Evolutionary conservation across 1,284 basidiomycete species (phyloP).

Genomic region (Entoloma clypeatum): DNA sequence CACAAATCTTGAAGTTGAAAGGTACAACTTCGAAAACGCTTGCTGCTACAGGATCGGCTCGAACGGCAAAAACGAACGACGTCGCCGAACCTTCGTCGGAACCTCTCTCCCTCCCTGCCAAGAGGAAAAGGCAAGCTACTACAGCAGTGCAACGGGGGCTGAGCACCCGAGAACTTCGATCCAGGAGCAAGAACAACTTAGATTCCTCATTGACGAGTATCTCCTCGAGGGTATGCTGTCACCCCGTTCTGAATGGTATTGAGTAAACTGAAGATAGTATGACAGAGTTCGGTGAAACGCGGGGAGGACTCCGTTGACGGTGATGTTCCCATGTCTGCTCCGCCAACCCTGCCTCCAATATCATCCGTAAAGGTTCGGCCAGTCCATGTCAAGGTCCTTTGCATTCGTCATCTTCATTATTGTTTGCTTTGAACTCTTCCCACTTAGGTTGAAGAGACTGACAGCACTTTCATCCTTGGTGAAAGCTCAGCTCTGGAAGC

Average conservation of each 20-base stretch:
- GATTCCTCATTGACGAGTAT: constrained; percentile 31
- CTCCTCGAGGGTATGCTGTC: constrained; percentile 24
- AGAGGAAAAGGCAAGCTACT: constrained; percentile 31
- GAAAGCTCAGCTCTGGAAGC: constrained; percentile 21
- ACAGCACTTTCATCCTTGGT: constrained; percentile 22
- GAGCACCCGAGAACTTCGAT: constrained; percentile 37
- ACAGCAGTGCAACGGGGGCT: constrained; percentile 24
- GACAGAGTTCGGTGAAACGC: constrained; percentile 23
- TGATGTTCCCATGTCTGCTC: constrained; percentile 17
- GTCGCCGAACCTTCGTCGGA: constrained; percentile 28
- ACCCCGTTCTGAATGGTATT: not conserved
- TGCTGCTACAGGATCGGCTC: constrained; percentile 11
- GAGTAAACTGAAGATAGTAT: constrained; percentile 5
- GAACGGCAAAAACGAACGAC: constrained; percentile 14
- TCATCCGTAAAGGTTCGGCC: constrained; percentile 20
- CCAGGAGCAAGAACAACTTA: constrained; percentile 34
- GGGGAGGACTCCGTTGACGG: constrained; percentile 21
- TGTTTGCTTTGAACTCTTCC: constrained; percentile 5
- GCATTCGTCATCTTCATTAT: not conserved
- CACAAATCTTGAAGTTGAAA: constrained; percentile 2
- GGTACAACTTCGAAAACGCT: constrained; percentile 10
- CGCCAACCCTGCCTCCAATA: constrained; percentile 9
- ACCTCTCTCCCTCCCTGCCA: no score
- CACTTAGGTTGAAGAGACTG: constrained; percentile 34
- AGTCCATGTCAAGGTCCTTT: constrained; percentile 32